Conservation (phyloP, 371 early-diverging fungal genomes). For the Blakeslea trispora region DNA sequence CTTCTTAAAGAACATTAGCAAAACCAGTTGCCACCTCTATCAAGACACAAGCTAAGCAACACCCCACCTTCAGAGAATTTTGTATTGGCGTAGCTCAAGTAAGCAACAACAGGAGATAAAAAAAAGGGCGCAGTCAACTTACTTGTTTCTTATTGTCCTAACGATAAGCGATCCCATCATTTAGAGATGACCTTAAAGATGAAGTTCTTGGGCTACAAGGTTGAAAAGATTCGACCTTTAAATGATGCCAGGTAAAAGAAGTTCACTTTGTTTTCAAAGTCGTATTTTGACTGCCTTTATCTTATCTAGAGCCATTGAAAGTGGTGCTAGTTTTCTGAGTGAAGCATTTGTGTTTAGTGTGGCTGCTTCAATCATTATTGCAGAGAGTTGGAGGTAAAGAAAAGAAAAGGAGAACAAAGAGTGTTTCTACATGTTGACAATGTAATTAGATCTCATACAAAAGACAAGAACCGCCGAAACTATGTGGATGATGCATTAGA, state of each 20-base stretch:
- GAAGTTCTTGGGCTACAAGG: conserved; percentile 80
- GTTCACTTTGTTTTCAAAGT: too few species aligned
- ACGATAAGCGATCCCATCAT: conserved; percentile 54
- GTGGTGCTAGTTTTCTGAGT: conserved; percentile 85
- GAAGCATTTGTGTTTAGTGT: conserved; percentile 87
- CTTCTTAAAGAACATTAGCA: conserved; percentile 68
- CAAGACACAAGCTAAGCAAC: conserved; percentile 74
- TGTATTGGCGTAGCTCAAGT: conserved; percentile 86
- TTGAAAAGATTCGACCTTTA: conserved; percentile 78
- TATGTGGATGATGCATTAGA: conserved; percentile 76
- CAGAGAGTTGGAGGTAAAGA: conserved; percentile 64
- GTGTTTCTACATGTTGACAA: too few species aligned
- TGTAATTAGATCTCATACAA: conserved; percentile 67
- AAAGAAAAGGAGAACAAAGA: too few species aligned
- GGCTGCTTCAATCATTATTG: conserved; percentile 75
- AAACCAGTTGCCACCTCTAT: conserved; percentile 83
- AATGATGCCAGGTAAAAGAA: conserved; percentile 75
- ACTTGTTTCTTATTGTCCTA: not conserved
- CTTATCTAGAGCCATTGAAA: conserved; percentile 73
- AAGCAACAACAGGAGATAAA: conserved; percentile 1
- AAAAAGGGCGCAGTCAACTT: not conserved
- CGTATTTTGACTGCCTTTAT: not conserved
- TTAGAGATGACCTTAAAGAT: conserved; percentile 83
- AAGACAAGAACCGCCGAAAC: conserved; percentile 63
- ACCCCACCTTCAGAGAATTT: conserved; percentile 69